Evolutionary conservation across 179 eudicot genomes (phyloP), one percentile per base, ranked within the genome.

Genomic region (Camellia oleifera): DNA sequence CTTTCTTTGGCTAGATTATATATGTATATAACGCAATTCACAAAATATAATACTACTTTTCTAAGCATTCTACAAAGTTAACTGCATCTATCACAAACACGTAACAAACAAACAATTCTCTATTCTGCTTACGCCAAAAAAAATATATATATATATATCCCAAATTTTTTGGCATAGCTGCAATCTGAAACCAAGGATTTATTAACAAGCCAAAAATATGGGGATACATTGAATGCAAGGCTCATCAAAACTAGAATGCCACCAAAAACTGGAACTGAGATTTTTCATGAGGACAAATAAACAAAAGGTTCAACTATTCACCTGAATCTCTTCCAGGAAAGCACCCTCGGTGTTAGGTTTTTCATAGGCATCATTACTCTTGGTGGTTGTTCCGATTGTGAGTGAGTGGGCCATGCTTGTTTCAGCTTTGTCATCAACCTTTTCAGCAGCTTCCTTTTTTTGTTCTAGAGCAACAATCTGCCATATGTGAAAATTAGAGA

Each of bases 401-500:
- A 74, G 71, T 18, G 81, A 83, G 54, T 80, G 77, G 12, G 15
- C 54, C 42, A 82, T 83, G 74, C 40, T 79, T 54, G 79, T 63
- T 78, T 83, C 84, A 75, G 83, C 83, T 78, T 85, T 89, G 69
- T 78, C 86, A 57, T 85, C 88, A 52, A 23, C 77, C 75, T 80
- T 84, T 78, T 81, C 88, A 42, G 82, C 86, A 53, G 82, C 77
- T 71, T 82, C 89, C 72, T 78, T 84, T 78, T 82, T 89, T 80
- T 78, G 83, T 57, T 85, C 90, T 74, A 89, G 81, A 73, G 72
- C 86, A 63, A 86, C 94, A 85, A 89, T 74, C 94, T 82, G 77
- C 79, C 78, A 23, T 23, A 50, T 26, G 50, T 40, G 44, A 40
- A 26, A 66, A 9, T 26, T 17, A 13, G 72, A 42, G 72, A 69